phyloP scores from a whole-genome alignment of 768 basidiomycete species.

The Hericium rajendrae region DNA sequence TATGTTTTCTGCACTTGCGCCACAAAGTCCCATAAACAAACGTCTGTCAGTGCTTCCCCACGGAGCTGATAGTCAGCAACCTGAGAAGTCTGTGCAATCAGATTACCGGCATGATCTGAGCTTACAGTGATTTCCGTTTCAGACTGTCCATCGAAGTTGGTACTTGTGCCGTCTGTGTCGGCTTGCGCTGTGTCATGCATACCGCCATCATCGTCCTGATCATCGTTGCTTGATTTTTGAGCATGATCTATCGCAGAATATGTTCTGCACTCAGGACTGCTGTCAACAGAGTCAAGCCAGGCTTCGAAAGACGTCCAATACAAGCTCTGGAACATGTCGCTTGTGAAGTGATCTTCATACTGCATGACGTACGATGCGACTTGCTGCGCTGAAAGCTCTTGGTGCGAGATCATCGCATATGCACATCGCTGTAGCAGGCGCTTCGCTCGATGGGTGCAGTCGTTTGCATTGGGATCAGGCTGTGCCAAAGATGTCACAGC shows the following conservation, averaged over 20 bases:
- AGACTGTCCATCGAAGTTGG: no score
- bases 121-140: no score
- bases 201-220: no score
- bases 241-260: no score
- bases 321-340: not conserved
- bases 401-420: not conserved
- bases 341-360: not conserved
- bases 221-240: not conserved
- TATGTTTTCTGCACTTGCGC: no score
- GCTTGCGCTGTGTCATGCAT: no score
- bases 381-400: not conserved
- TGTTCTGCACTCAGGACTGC: not conserved
- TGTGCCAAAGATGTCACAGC: slow-evolving; percentile 23
- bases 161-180: no score
- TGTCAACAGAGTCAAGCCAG: not conserved
- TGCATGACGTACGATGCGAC: not conserved
- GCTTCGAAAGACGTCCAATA: not conserved
- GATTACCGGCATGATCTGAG: no score
- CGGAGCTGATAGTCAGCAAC: no score
- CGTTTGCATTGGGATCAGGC: not conserved
- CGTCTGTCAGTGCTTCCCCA: no score
- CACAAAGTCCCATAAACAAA: no score
- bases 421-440: slow-evolving; percentile 14
- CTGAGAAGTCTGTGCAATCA: no score
- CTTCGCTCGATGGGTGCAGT: slow-evolving; percentile 9